Base-by-base conservation (phyloP, 257 asterid species). In the Jasminum sambac region DNA sequence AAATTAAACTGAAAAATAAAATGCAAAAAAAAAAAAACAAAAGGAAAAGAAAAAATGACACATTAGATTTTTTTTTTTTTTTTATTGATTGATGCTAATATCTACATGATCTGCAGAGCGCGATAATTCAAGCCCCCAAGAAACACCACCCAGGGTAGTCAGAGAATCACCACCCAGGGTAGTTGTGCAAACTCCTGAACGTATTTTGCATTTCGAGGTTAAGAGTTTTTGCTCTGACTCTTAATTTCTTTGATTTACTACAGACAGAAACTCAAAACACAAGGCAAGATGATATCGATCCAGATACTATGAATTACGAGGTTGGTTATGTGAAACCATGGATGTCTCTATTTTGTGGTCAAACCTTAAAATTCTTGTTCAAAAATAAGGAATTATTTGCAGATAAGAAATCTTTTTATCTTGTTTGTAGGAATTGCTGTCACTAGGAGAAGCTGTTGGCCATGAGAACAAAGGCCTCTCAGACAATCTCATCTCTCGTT, bases 281-380 rank as follows among this genome's bases (percentile, higher is more conserved):
- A 14, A 80, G 82, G 68, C 83, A 87, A 72, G 98, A 90, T 57
- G 89, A 81, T n/a, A 67, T 93, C 71, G 95, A 89, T 87, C 95
- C 86, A 26, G 97, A 94, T 73, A 66, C 64, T 36, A 90, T 94
- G 98, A 87, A 87, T 68, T 91, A 91, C 42, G 98, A 94, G 97
- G 98, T 92, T 79, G 69, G 84, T 76, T 64, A 4, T 65, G 24
- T 13, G 11, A 69, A 19, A 52, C 13, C 30, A 8, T 52, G 12
- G n/a, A n/a, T n/a, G n/a, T n/a, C n/a, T n/a, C n/a, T n/a, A n/a
- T n/a, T n/a, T n/a, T n/a, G n/a, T n/a, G n/a, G n/a, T n/a, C n/a
- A n/a, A 11, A 8, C 42, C 30, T 13, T 30, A 24, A 44, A 77
- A 43, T 12, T 68, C n/a, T 34, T 52, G 30, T 73, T 73, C 59